Percentiles rank a stretch among this genome's conserved stretches.
These are phyloP conservation scores for Cynanchum wilfordii DNA, from an alignment of 257 asterid genomes.

Conservation along the genomic window DNA sequence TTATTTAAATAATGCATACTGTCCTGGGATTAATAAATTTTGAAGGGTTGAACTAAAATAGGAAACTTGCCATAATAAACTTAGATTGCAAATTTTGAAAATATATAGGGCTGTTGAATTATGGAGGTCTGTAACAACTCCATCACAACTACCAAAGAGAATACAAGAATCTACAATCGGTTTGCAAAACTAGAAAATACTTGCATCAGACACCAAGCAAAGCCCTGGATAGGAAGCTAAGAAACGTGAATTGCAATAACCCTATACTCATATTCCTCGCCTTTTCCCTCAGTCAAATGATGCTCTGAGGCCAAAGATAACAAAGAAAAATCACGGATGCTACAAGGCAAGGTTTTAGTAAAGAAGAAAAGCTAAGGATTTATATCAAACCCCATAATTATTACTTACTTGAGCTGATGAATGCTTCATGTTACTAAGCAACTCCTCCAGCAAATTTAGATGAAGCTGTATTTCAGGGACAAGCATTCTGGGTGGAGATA, in stretches of 20 bases:
- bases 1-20: background rate
- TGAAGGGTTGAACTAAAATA: background rate
- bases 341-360: background rate
- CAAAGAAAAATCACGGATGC: background rate
- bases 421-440: conserved; percentile 84
- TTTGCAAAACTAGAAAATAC: background rate
- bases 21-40: background rate
- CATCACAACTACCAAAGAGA: background rate
- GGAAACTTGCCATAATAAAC: background rate
- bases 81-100: background rate
- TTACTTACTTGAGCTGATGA: conserved; percentile 90
- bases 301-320: background rate
- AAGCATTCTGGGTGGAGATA: conserved; percentile 78
- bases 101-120: background rate
- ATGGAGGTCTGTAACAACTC: background rate
- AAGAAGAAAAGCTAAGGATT: background rate
- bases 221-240: background rate
- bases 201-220: background rate
- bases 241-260: background rate
- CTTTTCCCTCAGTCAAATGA: background rate
- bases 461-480: conserved; percentile 61
- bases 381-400: background rate
- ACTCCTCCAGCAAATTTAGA: conserved; percentile 72
- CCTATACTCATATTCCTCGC: background rate
- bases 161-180: background rate